A percentile compares a stretch with the other conserved stretches of the same genome.
Evolutionary conservation across 768 basidiomycete genomes (phyloP).

Genomic region (Kwoniella bestiolae): DNA sequence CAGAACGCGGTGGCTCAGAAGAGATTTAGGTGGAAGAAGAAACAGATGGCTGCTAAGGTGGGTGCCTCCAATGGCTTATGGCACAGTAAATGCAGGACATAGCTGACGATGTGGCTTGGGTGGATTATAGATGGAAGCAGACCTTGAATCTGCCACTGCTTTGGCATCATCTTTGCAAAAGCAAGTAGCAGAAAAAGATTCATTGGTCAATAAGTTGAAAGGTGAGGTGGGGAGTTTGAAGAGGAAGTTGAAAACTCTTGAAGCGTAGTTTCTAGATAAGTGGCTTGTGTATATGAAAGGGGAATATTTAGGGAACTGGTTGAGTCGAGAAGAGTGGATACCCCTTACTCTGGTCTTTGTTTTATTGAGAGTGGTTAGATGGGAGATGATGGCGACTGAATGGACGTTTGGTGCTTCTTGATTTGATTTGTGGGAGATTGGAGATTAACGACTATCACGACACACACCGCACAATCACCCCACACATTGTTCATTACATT

Average conservation of each 20-base stretch:
- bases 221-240: conserved; percentile 13
- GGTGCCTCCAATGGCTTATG: background rate
- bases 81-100: background rate
- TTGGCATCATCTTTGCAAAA: conserved; percentile 3
- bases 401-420: too few relatives aligned
- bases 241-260: conserved; percentile 9
- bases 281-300: too few relatives aligned
- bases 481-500: background rate
- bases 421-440: too few relatives aligned
- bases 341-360: too few relatives aligned
- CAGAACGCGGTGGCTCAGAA: conserved; percentile 37
- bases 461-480: background rate
- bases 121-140: conserved; percentile 22
- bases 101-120: background rate
- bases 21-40: conserved; percentile 33
- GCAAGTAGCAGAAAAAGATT: conserved; percentile 17
- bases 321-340: too few relatives aligned
- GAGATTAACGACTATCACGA: background rate
- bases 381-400: too few relatives aligned
- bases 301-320: too few relatives aligned
- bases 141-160: conserved; percentile 11
- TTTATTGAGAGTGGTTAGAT: too few relatives aligned
- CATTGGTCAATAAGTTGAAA: conserved; percentile 9
- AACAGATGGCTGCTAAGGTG: conserved; percentile 25
- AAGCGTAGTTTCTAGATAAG: too few relatives aligned